Base-by-base conservation (phyloP, 257 asterid genomes). In the Striga asiatica region DNA sequence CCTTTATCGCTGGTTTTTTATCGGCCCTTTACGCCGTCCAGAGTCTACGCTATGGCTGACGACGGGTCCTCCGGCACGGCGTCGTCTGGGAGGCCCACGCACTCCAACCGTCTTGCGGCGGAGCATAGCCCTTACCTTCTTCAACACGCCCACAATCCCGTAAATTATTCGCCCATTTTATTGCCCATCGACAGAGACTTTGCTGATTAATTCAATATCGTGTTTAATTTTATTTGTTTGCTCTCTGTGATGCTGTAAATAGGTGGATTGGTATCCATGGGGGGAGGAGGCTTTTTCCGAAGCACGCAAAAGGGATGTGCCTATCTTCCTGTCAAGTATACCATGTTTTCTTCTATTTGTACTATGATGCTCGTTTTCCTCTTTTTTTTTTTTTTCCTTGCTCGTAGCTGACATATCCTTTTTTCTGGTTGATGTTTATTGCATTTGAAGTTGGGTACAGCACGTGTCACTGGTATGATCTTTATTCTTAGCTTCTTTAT, bases 231-330 rank as follows among this genome's bases (percentile, higher is more conserved):
- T 17, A 23, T 0, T 27, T 8, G 41, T 16, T 8, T 41, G 14
- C 2, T 23, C 14, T 24, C 1, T 18, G 20, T 51, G 54, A 42
- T 51, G 11, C 22, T 72, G 58, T 50, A 32, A 45, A 19, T 67
- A 89, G 95, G 95, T 91, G 59, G 78, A 91, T 61, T 91, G 98
- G 95, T 87, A 82, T 78, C 96, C 96, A n/a, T 87, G 95, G 98
- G 89, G 85, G 1, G 96, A 91, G 62, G 96, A 87, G 77, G 98
- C 96, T 2, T 87, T 91, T 71, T 59, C 80, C 3, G 95, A 80
- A 78, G 98, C 96, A 74, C 84, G 93, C 29, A 80, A 50, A 71
- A 81, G 96, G 56, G 94, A 91, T 32, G 80, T 70, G 35, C 98
- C 98, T 2, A 84, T 91, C 74, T 91, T 91, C 68, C 68, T 91